Base-by-base conservation (phyloP, 441 rosid genomes). In the Biscutella laevigata region DNA sequence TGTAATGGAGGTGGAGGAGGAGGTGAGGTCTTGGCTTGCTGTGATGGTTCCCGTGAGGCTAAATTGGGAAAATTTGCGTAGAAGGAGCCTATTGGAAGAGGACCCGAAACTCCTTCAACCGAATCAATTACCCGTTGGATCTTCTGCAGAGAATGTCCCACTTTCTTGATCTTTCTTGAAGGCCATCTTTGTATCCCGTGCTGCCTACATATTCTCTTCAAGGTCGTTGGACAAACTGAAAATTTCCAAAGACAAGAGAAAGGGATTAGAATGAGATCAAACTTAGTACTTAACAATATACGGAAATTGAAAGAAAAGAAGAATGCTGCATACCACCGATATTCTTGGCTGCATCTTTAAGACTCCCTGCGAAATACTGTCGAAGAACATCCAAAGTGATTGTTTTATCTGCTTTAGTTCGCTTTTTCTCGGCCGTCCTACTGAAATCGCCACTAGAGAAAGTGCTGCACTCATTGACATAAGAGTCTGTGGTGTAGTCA, bases 191-290 rank as follows among this genome's bases (percentile, higher is more conserved):
- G 71, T 64, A 90, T 86, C 60, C 95, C 94, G 11, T 86, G 84
- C 27, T 79, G 94, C 69, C 95, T 70, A 32, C 97, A 90, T 55
- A 90, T 86, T 61, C 95, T 77, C 74, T 90, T 90, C 84, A 90
- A 75, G 17, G 94, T 90, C 10, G 97, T 90, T 8, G 97, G 95
- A 71, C 95, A 90, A 69, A 86, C 95, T 90, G 83, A 61, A 70
- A 76, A 40, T 39, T 33, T 21, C 14, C 10, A n/a, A n/a, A n/a
- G n/a, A n/a, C n/a, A n/a, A n/a, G n/a, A n/a, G n/a, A n/a, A n/a
- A n/a, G n/a, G n/a, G n/a, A n/a, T n/a, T n/a, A n/a, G n/a, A n/a
- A n/a, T n/a, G n/a, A n/a, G n/a, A n/a, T n/a, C n/a, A n/a, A n/a
- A n/a, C n/a, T n/a, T n/a, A n/a, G n/a, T n/a, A n/a, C n/a, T n/a